These are phyloP conservation scores for Erythrophleum fordii DNA, from an alignment of 306 rosid genomes.

Conservation along the genomic window DNA sequence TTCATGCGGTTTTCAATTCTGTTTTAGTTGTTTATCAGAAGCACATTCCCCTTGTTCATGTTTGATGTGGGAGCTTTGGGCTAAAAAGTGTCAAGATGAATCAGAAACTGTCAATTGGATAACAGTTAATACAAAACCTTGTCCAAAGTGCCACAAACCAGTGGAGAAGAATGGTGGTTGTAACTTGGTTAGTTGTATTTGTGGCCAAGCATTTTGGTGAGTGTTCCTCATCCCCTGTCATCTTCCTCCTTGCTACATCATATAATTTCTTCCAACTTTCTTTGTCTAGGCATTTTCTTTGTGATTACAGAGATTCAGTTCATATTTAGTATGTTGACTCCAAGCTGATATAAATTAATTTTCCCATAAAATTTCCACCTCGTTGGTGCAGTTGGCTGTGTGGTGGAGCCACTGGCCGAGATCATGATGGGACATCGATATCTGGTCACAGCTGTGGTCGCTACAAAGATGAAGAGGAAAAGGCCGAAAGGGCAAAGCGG, in stretches of 20 bases:
- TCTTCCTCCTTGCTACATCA: conserved; percentile 16
- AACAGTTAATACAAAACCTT: conserved; percentile 91
- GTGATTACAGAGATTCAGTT: not conserved
- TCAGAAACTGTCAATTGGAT: conserved; percentile 99
- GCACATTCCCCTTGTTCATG: conserved; percentile 99
- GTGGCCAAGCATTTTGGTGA: conserved; percentile 97
- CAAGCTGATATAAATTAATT: conserved; percentile 10
- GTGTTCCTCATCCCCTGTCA: conserved; percentile 23
- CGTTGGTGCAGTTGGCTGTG: conserved; percentile 88
- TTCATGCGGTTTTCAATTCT: conserved; percentile 88
- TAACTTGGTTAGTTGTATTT: conserved; percentile 93
- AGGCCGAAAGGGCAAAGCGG: conserved; percentile 85
- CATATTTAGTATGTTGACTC: conserved; percentile 8
- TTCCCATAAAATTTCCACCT: not conserved
- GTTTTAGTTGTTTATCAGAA: conserved; percentile 78
- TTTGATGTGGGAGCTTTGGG: conserved; percentile 95
- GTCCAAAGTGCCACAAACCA: conserved; percentile 94
- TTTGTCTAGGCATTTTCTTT: conserved; percentile 12
- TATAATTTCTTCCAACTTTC: conserved; percentile 13
- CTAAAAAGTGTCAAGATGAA: conserved; percentile 89
- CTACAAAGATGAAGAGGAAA: conserved; percentile 67
- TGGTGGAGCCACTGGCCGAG: conserved; percentile 94
- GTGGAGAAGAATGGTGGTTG: conserved; percentile 99
- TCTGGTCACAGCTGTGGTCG: conserved; percentile 98
- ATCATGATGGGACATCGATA: conserved; percentile 87